A percentile compares a stretch with the other conserved stretches of the same genome.
These are phyloP conservation scores for Fusarium hostae DNA, from an alignment of 2,329 filamentous ascomycete genomes.

Conservation along the genomic window DNA sequence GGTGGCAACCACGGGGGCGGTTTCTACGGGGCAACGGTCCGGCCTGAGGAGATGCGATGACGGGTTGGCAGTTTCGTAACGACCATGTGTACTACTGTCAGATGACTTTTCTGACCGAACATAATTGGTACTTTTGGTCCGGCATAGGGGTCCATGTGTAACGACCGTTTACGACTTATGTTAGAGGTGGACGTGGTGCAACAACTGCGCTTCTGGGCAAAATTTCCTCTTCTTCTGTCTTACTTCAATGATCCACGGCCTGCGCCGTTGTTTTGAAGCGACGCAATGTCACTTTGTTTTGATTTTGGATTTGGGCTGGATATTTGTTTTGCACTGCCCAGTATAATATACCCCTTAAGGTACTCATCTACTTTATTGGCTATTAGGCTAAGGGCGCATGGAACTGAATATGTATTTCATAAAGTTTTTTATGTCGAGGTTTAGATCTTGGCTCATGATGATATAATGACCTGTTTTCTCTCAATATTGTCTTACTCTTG, in stretches of 20 bases:
- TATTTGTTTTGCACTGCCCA: conserved; percentile 13
- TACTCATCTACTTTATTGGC: conserved; percentile 20
- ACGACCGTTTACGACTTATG: conserved; percentile 41
- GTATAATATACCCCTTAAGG: conserved; percentile 37
- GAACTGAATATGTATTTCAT: conserved; percentile 28
- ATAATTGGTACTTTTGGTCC: conserved; percentile 9
- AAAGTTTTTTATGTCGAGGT: conserved; percentile 22
- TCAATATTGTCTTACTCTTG: neutral
- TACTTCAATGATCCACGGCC: conserved; percentile 5
- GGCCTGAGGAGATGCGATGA: conserved; percentile 62
- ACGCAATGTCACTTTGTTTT: conserved; percentile 2
- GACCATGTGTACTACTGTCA: conserved; percentile 8
- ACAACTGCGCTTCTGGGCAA: conserved; percentile 30
- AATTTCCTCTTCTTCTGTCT: conserved; percentile 20
- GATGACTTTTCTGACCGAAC: conserved; percentile 9
- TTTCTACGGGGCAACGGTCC: conserved; percentile 66
- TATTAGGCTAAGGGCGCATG: conserved; percentile 17
- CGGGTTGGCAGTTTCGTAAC: neutral
- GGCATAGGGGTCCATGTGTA: conserved; percentile 22
- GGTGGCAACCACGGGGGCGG: conserved; percentile 57
- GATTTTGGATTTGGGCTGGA: conserved; percentile 1
- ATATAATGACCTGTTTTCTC: conserved; percentile 29
- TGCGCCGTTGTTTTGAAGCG: conserved; percentile 2
- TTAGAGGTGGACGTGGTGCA: conserved; percentile 35
- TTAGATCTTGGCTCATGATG: conserved; percentile 36